Conservation (phyloP, 768 basidiomycete species). For the Tephrocybe sp. region DNA sequence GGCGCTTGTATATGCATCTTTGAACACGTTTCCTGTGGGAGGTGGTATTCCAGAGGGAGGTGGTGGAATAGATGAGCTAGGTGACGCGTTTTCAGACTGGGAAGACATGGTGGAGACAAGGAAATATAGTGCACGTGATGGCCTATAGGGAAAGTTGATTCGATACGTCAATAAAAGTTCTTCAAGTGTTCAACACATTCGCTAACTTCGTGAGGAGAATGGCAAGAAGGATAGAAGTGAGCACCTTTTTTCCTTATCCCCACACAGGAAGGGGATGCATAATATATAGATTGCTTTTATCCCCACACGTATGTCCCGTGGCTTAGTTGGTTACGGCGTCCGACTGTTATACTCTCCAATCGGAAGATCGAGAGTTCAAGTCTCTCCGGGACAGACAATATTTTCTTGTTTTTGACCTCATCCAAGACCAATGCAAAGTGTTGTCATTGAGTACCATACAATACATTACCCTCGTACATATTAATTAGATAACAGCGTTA, state of each 20-base stretch:
- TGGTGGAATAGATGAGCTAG: slow-evolving; percentile 21
- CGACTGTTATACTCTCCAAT: slow-evolving; percentile 9
- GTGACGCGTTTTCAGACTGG: slow-evolving; percentile 1
- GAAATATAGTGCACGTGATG: not conserved
- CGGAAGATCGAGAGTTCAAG: slow-evolving; percentile 13
- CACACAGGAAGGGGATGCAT: too few species aligned
- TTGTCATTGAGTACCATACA: not conserved
- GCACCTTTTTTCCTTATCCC: too few species aligned
- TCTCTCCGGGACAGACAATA: slow-evolving; percentile 7
- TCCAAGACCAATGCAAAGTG: not conserved
- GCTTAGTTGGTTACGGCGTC: slow-evolving; percentile 14
- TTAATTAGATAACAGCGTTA: slow-evolving; percentile 45
- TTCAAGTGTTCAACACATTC: too few species aligned
- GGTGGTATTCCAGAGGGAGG: slow-evolving; percentile 34
- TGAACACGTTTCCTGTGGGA: slow-evolving; percentile 34
- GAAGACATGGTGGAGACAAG: not conserved
- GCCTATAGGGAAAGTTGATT: too few species aligned
- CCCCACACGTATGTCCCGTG: slow-evolving; percentile 3
- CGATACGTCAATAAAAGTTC: too few species aligned
- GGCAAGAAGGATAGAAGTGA: too few species aligned
- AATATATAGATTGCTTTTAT: too few species aligned
- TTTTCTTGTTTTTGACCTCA: not conserved
- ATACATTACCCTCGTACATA: not conserved
- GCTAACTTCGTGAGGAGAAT: too few species aligned
- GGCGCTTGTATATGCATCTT: slow-evolving; percentile 47